A percentile compares a stretch with the other conserved stretches of the same genome.
Conservation (phyloP, 2,329 filamentous ascomycete species). For the Thielaviopsis musarum region DNA sequence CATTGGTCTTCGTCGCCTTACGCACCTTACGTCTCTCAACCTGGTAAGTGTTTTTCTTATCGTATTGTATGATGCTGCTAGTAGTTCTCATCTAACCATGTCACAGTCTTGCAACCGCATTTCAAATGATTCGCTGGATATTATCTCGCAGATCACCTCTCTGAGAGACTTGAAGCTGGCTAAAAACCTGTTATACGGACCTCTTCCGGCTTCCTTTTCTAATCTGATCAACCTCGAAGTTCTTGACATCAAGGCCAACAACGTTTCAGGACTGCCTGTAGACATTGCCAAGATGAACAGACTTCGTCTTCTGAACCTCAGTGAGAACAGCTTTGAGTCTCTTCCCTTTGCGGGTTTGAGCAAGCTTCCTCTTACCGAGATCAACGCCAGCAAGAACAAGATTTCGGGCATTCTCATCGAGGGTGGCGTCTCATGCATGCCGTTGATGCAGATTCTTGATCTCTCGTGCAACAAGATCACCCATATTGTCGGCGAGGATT, state of each 20-base stretch:
- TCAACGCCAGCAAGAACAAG: conserved; percentile 63
- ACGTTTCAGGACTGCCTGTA: conserved; percentile 50
- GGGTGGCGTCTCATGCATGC: conserved; percentile 37
- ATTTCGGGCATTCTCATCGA: conserved; percentile 57
- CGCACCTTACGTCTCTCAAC: conserved; percentile 64
- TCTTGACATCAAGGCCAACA: conserved; percentile 69
- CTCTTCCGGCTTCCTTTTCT: conserved; percentile 45
- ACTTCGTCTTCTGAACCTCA: conserved; percentile 62
- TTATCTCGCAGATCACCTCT: conserved; percentile 54
- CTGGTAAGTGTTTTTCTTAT: conserved; percentile 37
- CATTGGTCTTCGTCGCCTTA: conserved; percentile 54
- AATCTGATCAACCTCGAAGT: conserved; percentile 55
- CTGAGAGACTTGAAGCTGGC: conserved; percentile 69
- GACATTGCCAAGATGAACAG: conserved; percentile 48
- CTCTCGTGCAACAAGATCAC: conserved; percentile 59
- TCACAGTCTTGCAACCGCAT: conserved; percentile 64
- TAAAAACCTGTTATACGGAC: conserved; percentile 56
- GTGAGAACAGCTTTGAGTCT: conserved; percentile 57
- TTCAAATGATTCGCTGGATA: conserved; percentile 50
- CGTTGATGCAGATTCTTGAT: conserved; percentile 57
- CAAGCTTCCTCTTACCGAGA: conserved; percentile 52
- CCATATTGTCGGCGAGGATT: conserved; percentile 28
- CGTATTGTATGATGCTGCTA: neutral
- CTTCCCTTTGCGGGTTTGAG: conserved; percentile 55
- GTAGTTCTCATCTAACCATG: conserved; percentile 10